Evolutionary conservation across 257 asterid genomes (phyloP).

Genomic region (Asclepias syriaca): DNA sequence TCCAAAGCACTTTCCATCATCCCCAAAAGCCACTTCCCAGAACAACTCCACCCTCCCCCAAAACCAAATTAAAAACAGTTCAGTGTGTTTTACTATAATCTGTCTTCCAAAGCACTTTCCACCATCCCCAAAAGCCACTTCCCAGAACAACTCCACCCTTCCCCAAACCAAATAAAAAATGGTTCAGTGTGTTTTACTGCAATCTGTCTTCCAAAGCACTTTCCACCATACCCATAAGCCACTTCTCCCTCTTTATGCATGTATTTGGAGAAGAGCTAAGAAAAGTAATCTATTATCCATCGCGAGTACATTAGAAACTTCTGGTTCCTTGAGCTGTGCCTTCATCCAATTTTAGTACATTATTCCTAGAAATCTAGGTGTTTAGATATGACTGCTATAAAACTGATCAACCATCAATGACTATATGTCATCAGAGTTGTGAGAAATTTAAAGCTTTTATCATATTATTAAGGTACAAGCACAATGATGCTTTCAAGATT

Average conservation of each 20-base stretch:
- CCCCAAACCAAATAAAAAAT: too few species aligned
- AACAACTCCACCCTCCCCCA: too few species aligned
- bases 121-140: neutral
- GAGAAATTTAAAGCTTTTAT: neutral
- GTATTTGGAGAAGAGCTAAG: neutral
- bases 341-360: neutral
- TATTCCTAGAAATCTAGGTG: neutral
- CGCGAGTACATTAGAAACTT: neutral
- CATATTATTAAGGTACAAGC: neutral
- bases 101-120: neutral
- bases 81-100: too few species aligned
- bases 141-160: too few species aligned
- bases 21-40: neutral
- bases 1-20: neutral
- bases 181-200: too few species aligned
- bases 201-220: too few species aligned
- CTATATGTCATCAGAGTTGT: neutral
- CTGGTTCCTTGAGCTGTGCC: neutral
- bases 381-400: neutral
- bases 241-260: too few species aligned
- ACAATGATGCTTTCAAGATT: neutral
- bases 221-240: neutral
- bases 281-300: neutral
- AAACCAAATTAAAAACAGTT: too few species aligned
- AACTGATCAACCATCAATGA: neutral